These are phyloP conservation scores for Tetrastigma voinierianum DNA, from an alignment of 164 flowering plant species.

Conservation along the genomic window DNA sequence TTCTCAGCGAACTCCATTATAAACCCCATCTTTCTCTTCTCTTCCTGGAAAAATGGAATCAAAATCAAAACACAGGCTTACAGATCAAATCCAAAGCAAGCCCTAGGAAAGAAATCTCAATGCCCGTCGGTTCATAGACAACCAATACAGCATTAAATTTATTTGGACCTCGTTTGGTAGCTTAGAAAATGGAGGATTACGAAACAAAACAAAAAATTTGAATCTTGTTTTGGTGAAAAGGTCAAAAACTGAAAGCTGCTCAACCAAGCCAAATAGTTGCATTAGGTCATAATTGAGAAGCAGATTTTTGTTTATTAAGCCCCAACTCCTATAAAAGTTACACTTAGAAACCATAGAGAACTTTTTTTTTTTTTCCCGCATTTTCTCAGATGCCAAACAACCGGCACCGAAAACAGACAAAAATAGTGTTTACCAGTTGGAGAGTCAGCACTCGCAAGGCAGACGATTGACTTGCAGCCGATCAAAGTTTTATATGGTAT, in stretches of 20 bases:
- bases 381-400: constrained; percentile 1
- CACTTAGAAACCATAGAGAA: background rate
- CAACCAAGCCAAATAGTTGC: too few relatives aligned
- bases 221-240: too few relatives aligned
- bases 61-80: background rate
- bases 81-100: background rate
- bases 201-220: background rate
- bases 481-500: too few relatives aligned
- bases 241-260: too few relatives aligned
- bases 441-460: too few relatives aligned
- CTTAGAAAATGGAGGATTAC: too few relatives aligned
- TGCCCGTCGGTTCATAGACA: background rate
- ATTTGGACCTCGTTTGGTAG: background rate
- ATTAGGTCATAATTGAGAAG: too few relatives aligned
- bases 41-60: background rate
- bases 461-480: too few relatives aligned
- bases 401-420: background rate
- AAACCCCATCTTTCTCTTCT: constrained; percentile 50
- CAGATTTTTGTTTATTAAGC: too few relatives aligned
- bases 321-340: too few relatives aligned
- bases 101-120: background rate
- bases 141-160: background rate
- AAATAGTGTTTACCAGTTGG: too few relatives aligned
- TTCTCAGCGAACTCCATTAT: constrained; percentile 96
- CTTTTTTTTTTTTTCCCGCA: background rate